Base-by-base conservation (phyloP, 164 flowering plant species). In the Vitis cinerea region DNA sequence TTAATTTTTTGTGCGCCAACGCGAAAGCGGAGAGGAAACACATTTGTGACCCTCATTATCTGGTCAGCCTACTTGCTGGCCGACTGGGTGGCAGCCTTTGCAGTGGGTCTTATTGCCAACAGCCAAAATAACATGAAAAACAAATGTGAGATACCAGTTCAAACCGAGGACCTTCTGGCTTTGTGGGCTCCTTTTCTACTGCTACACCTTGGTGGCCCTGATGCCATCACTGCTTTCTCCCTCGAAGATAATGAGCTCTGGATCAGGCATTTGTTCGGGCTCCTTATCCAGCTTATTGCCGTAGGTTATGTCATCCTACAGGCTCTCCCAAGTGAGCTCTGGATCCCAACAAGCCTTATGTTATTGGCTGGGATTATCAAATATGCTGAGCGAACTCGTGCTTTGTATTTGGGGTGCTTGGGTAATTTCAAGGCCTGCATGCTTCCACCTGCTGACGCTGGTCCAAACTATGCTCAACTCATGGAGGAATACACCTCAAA, bases 131-230 rank as follows among this genome's bases (percentile, higher is more conserved):
- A 48, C 30, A 4, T 58, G 9, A 16, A 37, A 9, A 29, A 59
- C n/a, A 53, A 9, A 6, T 5, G 3, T 13, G 27, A 19, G 44
- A 37, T 3, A 7, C 44, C 44, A 3, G 6, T 37, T 37, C 44
- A 37, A 37, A 56, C 47, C 9, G 29, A 27, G 0, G 78, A 75
- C 2, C 55, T 82, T 12, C 64, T 71, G 4, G 81, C 80, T 9
- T 80, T 82, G 17, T 82, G 85, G 85, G 81, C 85, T 19, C 81
- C 83, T 0, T 80, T 83, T 66, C 83, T 83, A 11, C 63, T 83
- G 16, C 30, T 82, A 9, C 85, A 82, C 60, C 83, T 82, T 11
- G 85, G 85, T 12, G 85, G 85, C 15, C 83, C 85, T 4, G 85
- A 80, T 60, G 75, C 81, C 47, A 82, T 80, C 19, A 82, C 83